Evolutionary conservation across 805 yeast genomes (phyloP), one percentile per base, ranked within the genome.

Genomic region (Candida incommunis): DNA sequence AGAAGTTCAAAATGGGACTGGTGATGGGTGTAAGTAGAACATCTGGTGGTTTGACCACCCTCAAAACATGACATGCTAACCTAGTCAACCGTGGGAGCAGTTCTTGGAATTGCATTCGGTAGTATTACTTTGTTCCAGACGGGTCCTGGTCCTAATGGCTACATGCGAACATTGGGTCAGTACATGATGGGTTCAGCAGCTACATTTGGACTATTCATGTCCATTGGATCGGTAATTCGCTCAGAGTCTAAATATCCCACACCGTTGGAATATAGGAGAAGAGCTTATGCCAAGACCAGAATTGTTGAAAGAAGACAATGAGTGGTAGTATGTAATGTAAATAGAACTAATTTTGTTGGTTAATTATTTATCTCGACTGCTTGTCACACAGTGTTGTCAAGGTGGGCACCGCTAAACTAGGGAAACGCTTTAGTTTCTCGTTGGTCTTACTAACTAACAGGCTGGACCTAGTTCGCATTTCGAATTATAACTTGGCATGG

Each of bases 131-230:
- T 94, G 54, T 63, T 86, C 52, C 88, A 87, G 46, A 80, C 82
- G 53, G 99, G 99, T 18, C 92, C 98, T n/a, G 96, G 95, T 13
- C 98, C 99, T 42, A 83, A 85, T 59, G 99, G 99, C 46, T 85
- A 85, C 46, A 83, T 92, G 80, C 80, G 95, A 68, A 90, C 96
- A 1, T 69, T 92, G 59, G 97, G 98, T 46, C 95, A 90, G 67
- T 92, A 88, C 66, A 88, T 92, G 65, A 80, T 82, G 56, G 96
- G 96, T 45, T 85, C 96, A 3, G 96, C 95, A 2, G 96, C 94
- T 42, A 90, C 96, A 9, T 90, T 92, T 65, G 96, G 96, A 35
- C 73, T 90, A 55, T 86, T 90, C 65, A 88, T 90, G 97, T 82
- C 94, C 40, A 82, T 90, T 53, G 97, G 98, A 31, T 84, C 95